Conservation (phyloP, 2,329 filamentous ascomycete genomes). For the Pestalotiopsis sp. region DNA sequence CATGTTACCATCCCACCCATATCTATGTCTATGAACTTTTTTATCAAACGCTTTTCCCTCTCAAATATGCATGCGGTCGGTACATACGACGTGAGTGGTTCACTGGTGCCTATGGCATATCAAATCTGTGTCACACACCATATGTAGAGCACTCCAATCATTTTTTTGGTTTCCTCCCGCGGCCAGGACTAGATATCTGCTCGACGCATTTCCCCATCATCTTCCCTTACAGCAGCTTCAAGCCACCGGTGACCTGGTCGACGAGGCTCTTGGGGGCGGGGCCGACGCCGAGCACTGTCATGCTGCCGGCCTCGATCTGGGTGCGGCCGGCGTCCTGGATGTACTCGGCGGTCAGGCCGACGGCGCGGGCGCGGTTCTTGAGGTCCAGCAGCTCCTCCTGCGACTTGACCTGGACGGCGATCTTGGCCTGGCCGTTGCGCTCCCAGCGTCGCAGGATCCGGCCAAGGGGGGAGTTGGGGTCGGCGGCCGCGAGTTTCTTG, state of each 20-base stretch:
- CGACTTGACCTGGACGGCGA: conserved; percentile 85
- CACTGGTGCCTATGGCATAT: not conserved
- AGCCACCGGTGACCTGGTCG: conserved; percentile 64
- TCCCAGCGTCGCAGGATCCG: conserved; percentile 84
- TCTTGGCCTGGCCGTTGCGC: conserved; percentile 83
- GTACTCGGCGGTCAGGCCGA: conserved; percentile 86
- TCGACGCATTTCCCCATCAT: too few relatives aligned
- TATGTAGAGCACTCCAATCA: not conserved
- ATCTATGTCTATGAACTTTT: conserved; percentile 1
- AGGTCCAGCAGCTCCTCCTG: conserved; percentile 78
- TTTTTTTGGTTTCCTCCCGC: not conserved
- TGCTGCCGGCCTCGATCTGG: conserved; percentile 91
- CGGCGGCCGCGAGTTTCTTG: conserved; percentile 70
- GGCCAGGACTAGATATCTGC: not conserved
- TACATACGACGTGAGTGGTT: not conserved
- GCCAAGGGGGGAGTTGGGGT: conserved; percentile 56
- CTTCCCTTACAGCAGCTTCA: conserved; percentile 30
- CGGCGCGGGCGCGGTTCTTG: conserved; percentile 77
- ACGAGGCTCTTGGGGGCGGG: conserved; percentile 84
- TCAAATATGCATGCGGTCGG: not conserved
- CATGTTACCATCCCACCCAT: not conserved
- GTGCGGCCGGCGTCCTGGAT: conserved; percentile 96
- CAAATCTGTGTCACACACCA: not conserved
- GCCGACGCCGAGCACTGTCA: conserved; percentile 86
- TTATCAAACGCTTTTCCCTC: not conserved